Percentiles rank a stretch among this genome's conserved stretches.
These are phyloP conservation scores for Colletotrichum tropicicola DNA, from an alignment of 2,329 filamentous ascomycete species.

Conservation along the genomic window DNA sequence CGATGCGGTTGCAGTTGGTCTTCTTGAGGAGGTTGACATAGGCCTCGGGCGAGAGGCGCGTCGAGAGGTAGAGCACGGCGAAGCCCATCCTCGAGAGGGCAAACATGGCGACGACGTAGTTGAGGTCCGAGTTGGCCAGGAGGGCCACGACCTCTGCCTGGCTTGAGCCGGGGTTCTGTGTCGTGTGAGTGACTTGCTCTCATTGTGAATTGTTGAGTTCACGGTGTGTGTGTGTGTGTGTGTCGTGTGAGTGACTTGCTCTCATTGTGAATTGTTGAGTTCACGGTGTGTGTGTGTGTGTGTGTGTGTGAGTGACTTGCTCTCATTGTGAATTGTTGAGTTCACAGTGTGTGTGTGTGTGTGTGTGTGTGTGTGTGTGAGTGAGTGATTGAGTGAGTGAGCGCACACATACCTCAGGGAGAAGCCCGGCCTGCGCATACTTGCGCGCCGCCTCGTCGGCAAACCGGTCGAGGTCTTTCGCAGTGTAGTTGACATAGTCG, in stretches of 20 bases:
- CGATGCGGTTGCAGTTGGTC: slow-evolving; percentile 43
- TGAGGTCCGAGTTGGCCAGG: slow-evolving; percentile 57
- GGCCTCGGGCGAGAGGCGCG: slow-evolving; percentile 59
- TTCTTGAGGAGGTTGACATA: slow-evolving; percentile 56
- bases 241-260: not conserved
- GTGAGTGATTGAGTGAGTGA: not conserved
- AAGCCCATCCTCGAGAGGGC: slow-evolving; percentile 62
- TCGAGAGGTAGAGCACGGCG: slow-evolving; percentile 62
- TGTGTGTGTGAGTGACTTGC: not conserved
- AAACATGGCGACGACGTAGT: slow-evolving; percentile 61
- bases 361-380: not conserved
- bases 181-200: not conserved
- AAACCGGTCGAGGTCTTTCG: slow-evolving; percentile 34
- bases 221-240: not conserved
- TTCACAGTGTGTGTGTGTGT: not conserved
- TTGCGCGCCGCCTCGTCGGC: slow-evolving; percentile 34
- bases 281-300: not conserved
- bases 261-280: no score
- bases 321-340: no score
- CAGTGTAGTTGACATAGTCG: slow-evolving; percentile 36
- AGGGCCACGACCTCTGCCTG: slow-evolving; percentile 52
- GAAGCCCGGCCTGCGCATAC: slow-evolving; percentile 18
- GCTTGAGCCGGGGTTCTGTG: slow-evolving; percentile 25
- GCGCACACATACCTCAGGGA: slow-evolving; percentile 21
- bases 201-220: not conserved